Evolutionary conservation across 208 protist genomes (phyloP), one percentile per base, ranked within the genome.

Genomic region (Trypanosoma melophagium): DNA sequence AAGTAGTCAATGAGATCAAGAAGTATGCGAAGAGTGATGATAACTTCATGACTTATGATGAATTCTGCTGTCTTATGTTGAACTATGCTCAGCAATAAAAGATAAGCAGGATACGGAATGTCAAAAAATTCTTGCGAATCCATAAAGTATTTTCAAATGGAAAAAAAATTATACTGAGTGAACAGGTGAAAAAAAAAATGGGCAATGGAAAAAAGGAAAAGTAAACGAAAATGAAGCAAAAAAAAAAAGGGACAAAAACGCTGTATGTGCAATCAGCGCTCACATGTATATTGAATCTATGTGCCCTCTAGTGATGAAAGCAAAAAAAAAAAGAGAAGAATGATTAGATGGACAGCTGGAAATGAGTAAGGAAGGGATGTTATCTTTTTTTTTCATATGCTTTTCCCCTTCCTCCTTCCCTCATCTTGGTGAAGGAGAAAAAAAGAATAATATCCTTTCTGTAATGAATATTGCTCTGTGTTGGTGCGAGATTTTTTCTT

Each of bases 61-160:
- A 97, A 71, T 97, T 97, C 66, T 78, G 79, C 55, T 97, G 92
- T 79, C 87, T 97, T 57, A 81, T 93, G 69, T 80, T 97, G 4
- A 82, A 73, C 64, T 81, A 96, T 56, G 89, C 89, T 19, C 89
- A 94, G 77, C 92, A 89, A 75, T 96, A 31, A 69, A 49, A 35
- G 0, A 7, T n/a, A 44, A 53, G 19, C 12, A 31, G 24, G 19
- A 22, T 21, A 31, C 7, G 19, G 16, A 47, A 35, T 35, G 28
- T 35, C 28, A 35, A 51, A 5, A 21, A 51, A 22, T 10, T 51
- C 14, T 51, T 22, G 45, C 19, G 45, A 17, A 21, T 17, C 3
- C 4, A 51, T 4, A 22, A 51, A 51, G 45, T 17, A 51, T 1
- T 22, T 22, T 51, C 17, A 51, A 7, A 51, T 22, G 45, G 19